Percentiles rank a stretch among this genome's conserved stretches.
Conservation (phyloP, 805 yeast genomes). For the Kodamaea restingae region DNA sequence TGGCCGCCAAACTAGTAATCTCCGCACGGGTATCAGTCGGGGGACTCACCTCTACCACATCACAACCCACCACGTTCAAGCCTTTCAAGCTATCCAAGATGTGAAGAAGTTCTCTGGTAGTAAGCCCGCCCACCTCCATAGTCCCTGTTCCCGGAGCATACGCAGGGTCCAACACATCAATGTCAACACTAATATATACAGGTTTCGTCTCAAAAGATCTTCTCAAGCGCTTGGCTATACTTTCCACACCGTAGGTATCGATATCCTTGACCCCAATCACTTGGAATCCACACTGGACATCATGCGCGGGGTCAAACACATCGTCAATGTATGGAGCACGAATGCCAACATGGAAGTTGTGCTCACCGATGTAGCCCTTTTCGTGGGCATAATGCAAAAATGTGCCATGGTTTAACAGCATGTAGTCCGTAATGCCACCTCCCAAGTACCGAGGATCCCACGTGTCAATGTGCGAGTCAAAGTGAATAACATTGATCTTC, state of each 20-base stretch:
- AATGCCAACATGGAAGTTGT: conserved; percentile 58
- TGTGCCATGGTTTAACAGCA: conserved; percentile 63
- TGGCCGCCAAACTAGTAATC: conserved; percentile 60
- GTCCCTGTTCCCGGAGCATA: conserved; percentile 80
- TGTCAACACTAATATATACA: conserved; percentile 45
- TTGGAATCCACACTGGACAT: conserved; percentile 47
- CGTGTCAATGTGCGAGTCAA: conserved; percentile 68
- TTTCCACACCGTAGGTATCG: conserved; percentile 36
- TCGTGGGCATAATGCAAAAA: conserved; percentile 68
- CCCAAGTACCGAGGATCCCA: conserved; percentile 64
- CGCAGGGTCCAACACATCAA: conserved; percentile 71
- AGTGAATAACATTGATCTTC: conserved; percentile 50
- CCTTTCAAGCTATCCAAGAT: conserved; percentile 58
- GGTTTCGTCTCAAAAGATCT: conserved; percentile 35
- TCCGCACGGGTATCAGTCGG: conserved; percentile 60
- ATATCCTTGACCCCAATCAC: conserved; percentile 46
- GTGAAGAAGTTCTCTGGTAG: conserved; percentile 54
- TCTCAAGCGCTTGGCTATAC: conserved; percentile 33
- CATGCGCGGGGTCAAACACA: conserved; percentile 38
- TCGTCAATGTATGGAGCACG: conserved; percentile 57
- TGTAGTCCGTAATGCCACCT: conserved; percentile 57
- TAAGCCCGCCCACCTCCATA: conserved; percentile 72
- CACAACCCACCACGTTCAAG: conserved; percentile 66
- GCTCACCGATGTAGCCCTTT: conserved; percentile 52
- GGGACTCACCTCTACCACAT: conserved; percentile 71